These are phyloP conservation scores for Actinidia chinensis DNA, from an alignment of 179 eudicot genomes.

Conservation along the genomic window DNA sequence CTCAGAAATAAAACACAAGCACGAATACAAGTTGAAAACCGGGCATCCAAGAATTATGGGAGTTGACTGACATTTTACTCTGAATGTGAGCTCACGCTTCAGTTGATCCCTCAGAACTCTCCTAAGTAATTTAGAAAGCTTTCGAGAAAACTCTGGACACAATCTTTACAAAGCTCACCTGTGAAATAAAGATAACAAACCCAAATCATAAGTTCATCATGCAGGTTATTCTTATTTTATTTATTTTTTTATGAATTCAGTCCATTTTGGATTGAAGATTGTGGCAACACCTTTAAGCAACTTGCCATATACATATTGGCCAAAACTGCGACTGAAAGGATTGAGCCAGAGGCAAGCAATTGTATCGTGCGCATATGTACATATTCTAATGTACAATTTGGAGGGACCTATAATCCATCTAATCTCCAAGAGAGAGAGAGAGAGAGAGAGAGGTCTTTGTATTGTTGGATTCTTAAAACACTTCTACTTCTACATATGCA, in stretches of 20 bases:
- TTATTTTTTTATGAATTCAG: neutral
- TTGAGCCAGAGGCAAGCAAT: neutral
- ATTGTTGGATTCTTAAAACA: too few relatives aligned
- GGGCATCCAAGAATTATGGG: neutral
- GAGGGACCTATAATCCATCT: too few relatives aligned
- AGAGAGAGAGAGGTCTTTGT: too few relatives aligned
- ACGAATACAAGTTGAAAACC: neutral
- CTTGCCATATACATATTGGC: neutral
- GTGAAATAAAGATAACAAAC: conserved; percentile 5
- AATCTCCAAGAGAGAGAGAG: too few relatives aligned
- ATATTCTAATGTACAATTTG: too few relatives aligned
- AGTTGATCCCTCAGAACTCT: conserved; percentile 71
- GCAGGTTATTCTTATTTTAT: neutral
- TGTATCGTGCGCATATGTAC: neutral
- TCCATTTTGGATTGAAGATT: neutral
- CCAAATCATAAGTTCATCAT: neutral
- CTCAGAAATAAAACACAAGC: neutral
- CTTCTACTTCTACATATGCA: too few relatives aligned
- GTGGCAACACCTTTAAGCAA: neutral
- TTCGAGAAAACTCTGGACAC: conserved; percentile 73
- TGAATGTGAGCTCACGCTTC: conserved; percentile 46
- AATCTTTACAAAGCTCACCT: conserved; percentile 82
- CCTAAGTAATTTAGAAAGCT: conserved; percentile 80
- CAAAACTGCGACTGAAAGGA: neutral
- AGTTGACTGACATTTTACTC: conserved; percentile 30